Conservation (phyloP, 805 yeast genomes). For the Kazachstania bromeliacearum region DNA sequence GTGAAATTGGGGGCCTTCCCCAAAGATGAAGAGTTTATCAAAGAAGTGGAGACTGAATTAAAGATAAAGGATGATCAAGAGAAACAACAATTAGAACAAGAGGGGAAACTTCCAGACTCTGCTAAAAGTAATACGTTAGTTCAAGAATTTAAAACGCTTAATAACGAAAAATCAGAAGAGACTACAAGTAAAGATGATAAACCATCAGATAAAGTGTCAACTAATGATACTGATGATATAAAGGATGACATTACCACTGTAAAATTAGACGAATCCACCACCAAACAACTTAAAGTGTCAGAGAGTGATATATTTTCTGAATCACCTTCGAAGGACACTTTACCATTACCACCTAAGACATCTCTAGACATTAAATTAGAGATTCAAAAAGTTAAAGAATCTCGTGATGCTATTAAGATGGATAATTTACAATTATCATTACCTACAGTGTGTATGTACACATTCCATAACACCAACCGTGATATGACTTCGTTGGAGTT, state of each 20-base stretch:
- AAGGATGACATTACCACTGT: constrained; percentile 7
- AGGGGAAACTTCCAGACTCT: background rate
- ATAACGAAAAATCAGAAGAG: constrained; percentile 32
- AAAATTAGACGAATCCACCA: constrained; percentile 4
- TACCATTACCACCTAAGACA: constrained; percentile 83
- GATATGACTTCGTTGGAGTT: constrained; percentile 81
- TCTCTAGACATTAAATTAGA: constrained; percentile 72
- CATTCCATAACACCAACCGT: constrained; percentile 89
- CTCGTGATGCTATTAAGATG: constrained; percentile 62
- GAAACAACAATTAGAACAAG: constrained; percentile 27
- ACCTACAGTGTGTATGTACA: constrained; percentile 96
- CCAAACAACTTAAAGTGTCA: constrained; percentile 22
- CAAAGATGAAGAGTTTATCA: constrained; percentile 70
- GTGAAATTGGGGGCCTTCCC: constrained; percentile 81
- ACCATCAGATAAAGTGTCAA: constrained; percentile 1
- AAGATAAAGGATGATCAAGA: constrained; percentile 67
- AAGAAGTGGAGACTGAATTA: constrained; percentile 78
- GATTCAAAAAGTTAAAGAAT: constrained; percentile 70
- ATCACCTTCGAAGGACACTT: constrained; percentile 61
- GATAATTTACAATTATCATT: constrained; percentile 66
- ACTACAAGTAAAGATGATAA: constrained; percentile 6
- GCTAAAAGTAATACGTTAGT: constrained; percentile 37
- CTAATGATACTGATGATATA: constrained; percentile 7
- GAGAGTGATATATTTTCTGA: constrained; percentile 34
- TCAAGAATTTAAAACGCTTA: constrained; percentile 56